Evolutionary conservation across 2,329 filamentous ascomycete genomes (phyloP).

Genomic region (Aspergillus eucalypticola): DNA sequence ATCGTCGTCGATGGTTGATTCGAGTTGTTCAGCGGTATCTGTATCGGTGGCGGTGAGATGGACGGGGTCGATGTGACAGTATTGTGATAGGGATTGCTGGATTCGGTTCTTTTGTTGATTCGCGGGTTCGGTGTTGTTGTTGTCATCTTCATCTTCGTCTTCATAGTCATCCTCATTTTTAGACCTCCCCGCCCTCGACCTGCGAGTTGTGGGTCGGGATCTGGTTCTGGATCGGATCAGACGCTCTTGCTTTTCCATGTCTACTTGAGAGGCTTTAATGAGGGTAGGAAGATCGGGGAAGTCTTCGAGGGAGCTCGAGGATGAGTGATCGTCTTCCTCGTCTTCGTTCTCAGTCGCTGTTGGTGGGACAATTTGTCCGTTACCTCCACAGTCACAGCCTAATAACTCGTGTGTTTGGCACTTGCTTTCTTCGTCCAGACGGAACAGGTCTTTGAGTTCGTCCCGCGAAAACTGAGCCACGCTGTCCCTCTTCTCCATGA

Average conservation of each 20-base stretch:
- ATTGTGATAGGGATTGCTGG: constrained; percentile 46
- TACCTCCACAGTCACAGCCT: constrained; percentile 62
- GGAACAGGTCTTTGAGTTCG: constrained; percentile 68
- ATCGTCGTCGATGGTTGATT: constrained; percentile 34
- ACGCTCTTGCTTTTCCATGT: constrained; percentile 38
- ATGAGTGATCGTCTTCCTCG: constrained; percentile 4
- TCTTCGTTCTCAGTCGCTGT: constrained; percentile 4
- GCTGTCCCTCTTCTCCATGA: constrained; percentile 66
- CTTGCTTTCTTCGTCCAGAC: constrained; percentile 59
- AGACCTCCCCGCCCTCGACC: neutral
- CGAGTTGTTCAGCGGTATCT: constrained; percentile 22
- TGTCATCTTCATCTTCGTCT: neutral
- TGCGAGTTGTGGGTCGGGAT: neutral
- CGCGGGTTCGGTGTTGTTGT: neutral
- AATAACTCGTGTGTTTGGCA: constrained; percentile 71
- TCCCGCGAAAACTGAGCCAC: constrained; percentile 64
- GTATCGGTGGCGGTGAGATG: constrained; percentile 20
- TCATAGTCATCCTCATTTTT: too few relatives aligned
- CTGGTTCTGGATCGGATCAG: neutral
- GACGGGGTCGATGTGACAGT: constrained; percentile 45
- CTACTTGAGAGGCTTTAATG: constrained; percentile 44
- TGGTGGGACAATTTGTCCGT: constrained; percentile 37
- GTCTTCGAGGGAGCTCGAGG: constrained; percentile 20
- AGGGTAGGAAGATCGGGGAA: constrained; percentile 34
- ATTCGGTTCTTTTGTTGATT: constrained; percentile 38